Percentiles rank a stretch among this genome's conserved stretches.
These are phyloP conservation scores for Suillus brevipes DNA, from an alignment of 768 basidiomycete species.

Conservation along the genomic window DNA sequence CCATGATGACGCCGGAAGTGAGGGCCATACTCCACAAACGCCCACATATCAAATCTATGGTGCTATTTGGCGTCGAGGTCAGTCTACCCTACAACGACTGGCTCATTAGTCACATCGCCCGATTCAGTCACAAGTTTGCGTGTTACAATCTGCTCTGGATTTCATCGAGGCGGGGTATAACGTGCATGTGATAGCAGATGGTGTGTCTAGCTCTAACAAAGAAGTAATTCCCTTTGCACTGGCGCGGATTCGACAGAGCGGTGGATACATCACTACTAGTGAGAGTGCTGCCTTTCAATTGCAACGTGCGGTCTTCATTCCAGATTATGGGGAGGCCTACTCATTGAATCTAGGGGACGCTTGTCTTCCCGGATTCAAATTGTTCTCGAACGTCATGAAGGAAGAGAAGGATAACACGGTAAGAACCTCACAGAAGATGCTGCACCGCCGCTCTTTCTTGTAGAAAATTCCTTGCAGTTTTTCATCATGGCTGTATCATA, in stretches of 20 bases:
- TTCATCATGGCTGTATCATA: background rate
- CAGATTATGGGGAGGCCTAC: slow-evolving; percentile 14
- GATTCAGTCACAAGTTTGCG: slow-evolving; percentile 80
- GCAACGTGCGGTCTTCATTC: slow-evolving; percentile 44
- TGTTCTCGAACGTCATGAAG: slow-evolving; percentile 71
- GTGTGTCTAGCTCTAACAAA: slow-evolving; percentile 77
- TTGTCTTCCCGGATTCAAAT: slow-evolving; percentile 61
- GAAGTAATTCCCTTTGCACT: slow-evolving; percentile 80
- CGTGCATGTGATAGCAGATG: slow-evolving; percentile 80
- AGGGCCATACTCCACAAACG: slow-evolving; percentile 46
- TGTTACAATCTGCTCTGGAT: slow-evolving; percentile 80
- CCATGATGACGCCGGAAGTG: slow-evolving; percentile 79
- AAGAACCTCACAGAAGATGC: slow-evolving; percentile 32
- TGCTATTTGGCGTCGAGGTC: slow-evolving; percentile 90
- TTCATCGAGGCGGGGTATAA: slow-evolving; percentile 50
- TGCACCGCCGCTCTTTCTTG: slow-evolving; percentile 23
- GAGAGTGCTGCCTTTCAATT: slow-evolving; percentile 82
- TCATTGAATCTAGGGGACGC: slow-evolving; percentile 54
- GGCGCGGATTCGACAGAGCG: slow-evolving; percentile 63
- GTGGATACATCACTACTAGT: slow-evolving; percentile 76
- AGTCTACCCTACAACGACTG: slow-evolving; percentile 17
- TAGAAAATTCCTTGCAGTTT: background rate
- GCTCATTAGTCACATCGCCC: slow-evolving; percentile 1
- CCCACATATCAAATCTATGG: slow-evolving; percentile 54
- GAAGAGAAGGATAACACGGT: slow-evolving; percentile 69